Evolutionary conservation across 2,329 filamentous ascomycete genomes (phyloP).

Genomic region (Cytospora piceae): DNA sequence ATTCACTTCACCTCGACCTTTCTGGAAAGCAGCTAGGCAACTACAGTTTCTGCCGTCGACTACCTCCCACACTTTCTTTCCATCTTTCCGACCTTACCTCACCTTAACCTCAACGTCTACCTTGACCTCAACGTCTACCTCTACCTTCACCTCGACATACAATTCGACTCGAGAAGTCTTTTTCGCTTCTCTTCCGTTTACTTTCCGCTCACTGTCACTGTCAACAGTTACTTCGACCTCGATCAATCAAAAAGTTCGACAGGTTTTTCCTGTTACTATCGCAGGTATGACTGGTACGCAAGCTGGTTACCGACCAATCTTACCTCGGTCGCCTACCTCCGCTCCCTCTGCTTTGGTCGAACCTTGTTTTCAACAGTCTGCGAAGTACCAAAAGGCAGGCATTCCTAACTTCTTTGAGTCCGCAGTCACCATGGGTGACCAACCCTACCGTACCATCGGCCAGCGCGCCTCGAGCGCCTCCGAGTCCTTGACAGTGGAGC

Average conservation of each 20-base stretch:
- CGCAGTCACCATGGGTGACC: slow-evolving; percentile 15
- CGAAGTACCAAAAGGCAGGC: neutral
- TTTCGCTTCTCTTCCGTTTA: too few relatives aligned
- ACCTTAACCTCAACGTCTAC: neutral
- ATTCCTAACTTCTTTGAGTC: neutral
- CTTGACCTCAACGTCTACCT: neutral
- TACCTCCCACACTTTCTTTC: neutral
- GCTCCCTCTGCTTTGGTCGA: too few relatives aligned
- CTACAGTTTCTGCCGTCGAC: neutral
- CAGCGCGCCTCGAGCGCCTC: neutral
- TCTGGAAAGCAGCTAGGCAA: neutral
- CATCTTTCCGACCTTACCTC: neutral
- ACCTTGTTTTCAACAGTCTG: neutral
- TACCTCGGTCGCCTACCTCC: too few relatives aligned
- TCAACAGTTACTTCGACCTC: too few relatives aligned
- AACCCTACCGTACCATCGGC: slow-evolving; percentile 8
- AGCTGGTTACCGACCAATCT: too few relatives aligned
- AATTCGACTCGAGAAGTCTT: too few relatives aligned
- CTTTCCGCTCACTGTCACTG: too few relatives aligned
- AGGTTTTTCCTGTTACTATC: too few relatives aligned
- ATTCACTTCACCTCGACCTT: neutral
- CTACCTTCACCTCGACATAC: too few relatives aligned
- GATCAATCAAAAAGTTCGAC: too few relatives aligned
- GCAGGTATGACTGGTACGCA: too few relatives aligned
- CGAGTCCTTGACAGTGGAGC: neutral